Conservation (phyloP, 495 filamentous ascomycete genomes). For the Daldinia grandis region DNA sequence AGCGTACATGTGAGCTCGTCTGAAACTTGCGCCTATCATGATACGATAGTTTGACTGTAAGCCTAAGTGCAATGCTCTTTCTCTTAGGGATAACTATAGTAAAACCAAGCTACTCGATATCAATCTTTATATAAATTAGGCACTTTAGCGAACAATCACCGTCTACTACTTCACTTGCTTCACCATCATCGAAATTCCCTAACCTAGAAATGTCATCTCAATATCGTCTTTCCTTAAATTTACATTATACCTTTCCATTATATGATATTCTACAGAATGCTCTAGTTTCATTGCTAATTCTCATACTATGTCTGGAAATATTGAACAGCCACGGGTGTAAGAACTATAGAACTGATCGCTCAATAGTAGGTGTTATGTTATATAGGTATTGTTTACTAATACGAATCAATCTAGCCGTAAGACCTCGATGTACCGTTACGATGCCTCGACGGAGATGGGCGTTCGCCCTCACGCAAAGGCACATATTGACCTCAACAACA, state of each 20-base stretch:
- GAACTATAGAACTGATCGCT: not conserved
- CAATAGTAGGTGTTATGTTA: too few species aligned
- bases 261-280: not conserved
- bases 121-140: not conserved
- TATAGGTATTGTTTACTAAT: not conserved
- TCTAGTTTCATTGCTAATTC: not conserved
- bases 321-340: constrained; percentile 4
- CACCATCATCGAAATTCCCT: not conserved
- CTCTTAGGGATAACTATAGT: not conserved
- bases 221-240: not conserved
- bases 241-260: not conserved
- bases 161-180: not conserved
- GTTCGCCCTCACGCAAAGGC: constrained; percentile 34
- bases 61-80: not conserved
- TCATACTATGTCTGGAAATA: constrained; percentile 17
- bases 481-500: constrained; percentile 60
- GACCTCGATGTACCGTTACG: constrained; percentile 25
- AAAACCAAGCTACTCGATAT: not conserved
- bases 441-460: constrained; percentile 35
- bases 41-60: not conserved
- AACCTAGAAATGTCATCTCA: not conserved
- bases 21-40: not conserved
- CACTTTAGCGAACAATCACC: not conserved
- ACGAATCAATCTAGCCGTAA: constrained; percentile 8
- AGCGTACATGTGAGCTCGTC: not conserved